Percentiles rank a stretch among this genome's conserved stretches.
Conservation (phyloP, 148 eudicot genomes). For the Rhododendron simsii region DNA sequence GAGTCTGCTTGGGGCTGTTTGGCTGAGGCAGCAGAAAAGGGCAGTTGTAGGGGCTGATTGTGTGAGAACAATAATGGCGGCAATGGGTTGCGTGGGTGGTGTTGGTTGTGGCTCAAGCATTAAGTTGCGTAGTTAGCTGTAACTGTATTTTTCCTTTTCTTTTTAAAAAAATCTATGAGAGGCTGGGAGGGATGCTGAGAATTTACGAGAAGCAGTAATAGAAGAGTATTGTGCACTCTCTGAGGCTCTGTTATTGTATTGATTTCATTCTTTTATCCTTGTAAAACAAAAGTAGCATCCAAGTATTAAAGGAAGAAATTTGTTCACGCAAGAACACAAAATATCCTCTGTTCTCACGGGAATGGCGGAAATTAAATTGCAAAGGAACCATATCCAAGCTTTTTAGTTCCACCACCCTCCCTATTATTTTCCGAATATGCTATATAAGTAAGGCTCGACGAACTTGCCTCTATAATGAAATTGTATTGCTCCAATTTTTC, state of each 20-base stretch:
- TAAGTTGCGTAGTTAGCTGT: neutral
- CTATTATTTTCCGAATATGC: neutral
- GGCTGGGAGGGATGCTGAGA: neutral
- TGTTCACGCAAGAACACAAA: neutral
- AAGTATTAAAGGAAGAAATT: neutral
- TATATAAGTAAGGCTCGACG: slow-evolving; percentile 10
- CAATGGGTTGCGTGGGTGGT: neutral
- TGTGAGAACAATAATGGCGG: neutral
- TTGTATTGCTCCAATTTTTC: slow-evolving; percentile 92
- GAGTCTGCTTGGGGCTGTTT: neutral
- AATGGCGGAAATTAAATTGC: neutral
- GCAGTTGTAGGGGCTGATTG: neutral
- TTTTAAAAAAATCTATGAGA: neutral
- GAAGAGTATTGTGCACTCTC: neutral
- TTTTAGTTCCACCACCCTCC: neutral
- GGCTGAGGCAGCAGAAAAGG: neutral
- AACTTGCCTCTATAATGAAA: slow-evolving; percentile 60
- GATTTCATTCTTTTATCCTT: neutral
- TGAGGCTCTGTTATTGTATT: neutral
- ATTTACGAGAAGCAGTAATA: neutral
- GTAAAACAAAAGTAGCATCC: neutral
- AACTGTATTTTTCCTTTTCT: neutral
- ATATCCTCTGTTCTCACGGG: neutral
- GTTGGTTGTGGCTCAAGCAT: neutral
- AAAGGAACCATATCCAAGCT: neutral